Conservation (phyloP, 768 basidiomycete species). For the Tylopilus cervinicoccineus region DNA sequence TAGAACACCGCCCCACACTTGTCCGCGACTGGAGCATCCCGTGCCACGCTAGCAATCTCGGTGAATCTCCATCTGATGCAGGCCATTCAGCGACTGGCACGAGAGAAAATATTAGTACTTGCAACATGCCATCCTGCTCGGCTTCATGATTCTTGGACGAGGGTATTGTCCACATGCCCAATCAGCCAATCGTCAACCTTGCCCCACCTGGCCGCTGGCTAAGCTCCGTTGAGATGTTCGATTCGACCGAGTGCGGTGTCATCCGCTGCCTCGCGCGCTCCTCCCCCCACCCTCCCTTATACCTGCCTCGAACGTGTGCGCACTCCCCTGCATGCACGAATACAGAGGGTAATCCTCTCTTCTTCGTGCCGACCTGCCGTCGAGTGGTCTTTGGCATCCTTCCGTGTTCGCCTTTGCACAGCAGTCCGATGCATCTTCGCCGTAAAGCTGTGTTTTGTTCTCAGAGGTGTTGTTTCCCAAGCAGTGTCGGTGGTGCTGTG, state of each 20-base stretch:
- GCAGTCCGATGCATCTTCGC: constrained; percentile 24
- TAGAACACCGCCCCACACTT: constrained; percentile 22
- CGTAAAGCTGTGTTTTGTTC: constrained; percentile 13
- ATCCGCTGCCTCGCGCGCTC: constrained; percentile 22
- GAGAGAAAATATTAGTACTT: constrained; percentile 1
- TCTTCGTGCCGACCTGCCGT: constrained; percentile 2
- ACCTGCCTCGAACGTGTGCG: constrained; percentile 14
- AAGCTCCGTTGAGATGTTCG: constrained; percentile 24
- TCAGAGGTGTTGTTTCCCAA: constrained; percentile 7
- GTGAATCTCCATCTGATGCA: constrained; percentile 7
- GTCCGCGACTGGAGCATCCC: constrained; percentile 6
- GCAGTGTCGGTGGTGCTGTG: not conserved
- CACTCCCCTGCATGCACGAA: constrained; percentile 9
- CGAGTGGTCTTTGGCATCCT: constrained; percentile 3
- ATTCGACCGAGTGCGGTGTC: constrained; percentile 14
- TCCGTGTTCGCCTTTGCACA: constrained; percentile 17
- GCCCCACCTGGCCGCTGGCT: constrained; percentile 14
- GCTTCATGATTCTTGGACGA: constrained; percentile 10
- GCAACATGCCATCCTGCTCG: constrained; percentile 9
- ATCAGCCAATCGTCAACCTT: constrained; percentile 8
- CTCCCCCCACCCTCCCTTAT: constrained; percentile 11
- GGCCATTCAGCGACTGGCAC: constrained; percentile 17
- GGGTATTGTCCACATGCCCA: constrained; percentile 7
- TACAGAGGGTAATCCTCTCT: constrained; percentile 6
- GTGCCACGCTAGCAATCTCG: constrained; percentile 7